Evolutionary conservation across 1,139 yeast genomes (phyloP).

Genomic region (Nakaseomyces kungkrabaensis): DNA sequence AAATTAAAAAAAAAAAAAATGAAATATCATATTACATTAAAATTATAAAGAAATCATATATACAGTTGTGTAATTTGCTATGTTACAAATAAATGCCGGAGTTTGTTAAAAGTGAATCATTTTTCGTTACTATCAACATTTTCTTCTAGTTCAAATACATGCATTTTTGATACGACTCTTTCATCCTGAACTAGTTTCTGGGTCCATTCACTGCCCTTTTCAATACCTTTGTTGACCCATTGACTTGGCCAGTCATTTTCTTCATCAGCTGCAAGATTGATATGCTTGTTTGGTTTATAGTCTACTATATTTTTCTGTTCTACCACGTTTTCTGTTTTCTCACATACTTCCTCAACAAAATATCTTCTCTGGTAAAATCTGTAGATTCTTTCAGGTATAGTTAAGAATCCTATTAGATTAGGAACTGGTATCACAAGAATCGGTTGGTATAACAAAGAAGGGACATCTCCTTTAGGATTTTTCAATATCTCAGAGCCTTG

Average conservation of each 20-base stretch:
- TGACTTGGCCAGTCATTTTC: slow-evolving; percentile 84
- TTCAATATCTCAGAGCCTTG: slow-evolving; percentile 13
- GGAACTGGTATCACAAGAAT: slow-evolving; percentile 64
- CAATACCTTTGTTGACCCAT: slow-evolving; percentile 69
- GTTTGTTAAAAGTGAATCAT: too few relatives aligned
- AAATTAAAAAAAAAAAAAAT: too few relatives aligned
- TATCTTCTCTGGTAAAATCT: slow-evolving; percentile 67
- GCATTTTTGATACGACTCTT: slow-evolving; percentile 34
- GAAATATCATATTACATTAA: too few relatives aligned
- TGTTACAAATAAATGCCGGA: background rate
- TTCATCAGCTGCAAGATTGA: slow-evolving; percentile 51
- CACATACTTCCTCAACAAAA: slow-evolving; percentile 63
- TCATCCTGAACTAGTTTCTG: slow-evolving; percentile 64
- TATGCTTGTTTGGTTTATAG: slow-evolving; percentile 44
- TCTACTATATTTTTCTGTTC: slow-evolving; percentile 43
- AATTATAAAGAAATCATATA: background rate
- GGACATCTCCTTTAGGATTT: slow-evolving; percentile 34
- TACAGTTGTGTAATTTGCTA: background rate
- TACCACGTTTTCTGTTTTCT: slow-evolving; percentile 50
- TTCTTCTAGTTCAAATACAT: background rate
- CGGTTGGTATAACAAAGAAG: slow-evolving; percentile 65
- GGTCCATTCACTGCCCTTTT: slow-evolving; percentile 80
- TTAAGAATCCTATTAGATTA: slow-evolving; percentile 66
- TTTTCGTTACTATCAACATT: too few relatives aligned
- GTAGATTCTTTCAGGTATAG: slow-evolving; percentile 65